These are phyloP conservation scores for Beverwykella pulmonaria DNA, from an alignment of 495 filamentous ascomycete genomes.

Conservation along the genomic window DNA sequence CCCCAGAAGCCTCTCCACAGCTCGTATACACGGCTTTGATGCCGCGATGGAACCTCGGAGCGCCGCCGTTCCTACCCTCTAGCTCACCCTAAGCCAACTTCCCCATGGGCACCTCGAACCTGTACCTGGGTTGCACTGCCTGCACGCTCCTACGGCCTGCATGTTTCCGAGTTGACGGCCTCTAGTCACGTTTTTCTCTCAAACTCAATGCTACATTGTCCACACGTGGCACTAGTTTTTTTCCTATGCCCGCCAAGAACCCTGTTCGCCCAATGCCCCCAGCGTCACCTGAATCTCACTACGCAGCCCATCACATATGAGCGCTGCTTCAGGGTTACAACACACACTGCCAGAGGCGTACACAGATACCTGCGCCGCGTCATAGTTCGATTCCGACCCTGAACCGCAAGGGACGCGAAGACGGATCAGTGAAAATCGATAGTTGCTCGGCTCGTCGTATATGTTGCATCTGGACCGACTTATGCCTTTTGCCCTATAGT, in stretches of 20 bases:
- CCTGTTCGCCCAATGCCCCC: constrained; percentile 17
- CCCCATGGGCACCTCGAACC: background rate
- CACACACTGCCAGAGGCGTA: constrained; percentile 2
- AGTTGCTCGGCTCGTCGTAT: constrained; percentile 30
- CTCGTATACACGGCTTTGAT: background rate
- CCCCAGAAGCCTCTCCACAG: background rate
- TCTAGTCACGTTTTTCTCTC: constrained; percentile 22
- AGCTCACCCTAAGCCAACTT: background rate
- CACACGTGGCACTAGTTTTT: constrained; percentile 29
- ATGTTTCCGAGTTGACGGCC: background rate
- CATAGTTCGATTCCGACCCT: constrained; percentile 7
- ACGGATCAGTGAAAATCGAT: constrained; percentile 28
- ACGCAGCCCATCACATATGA: constrained; percentile 2
- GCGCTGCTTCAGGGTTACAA: constrained; percentile 21
- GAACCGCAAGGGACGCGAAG: background rate
- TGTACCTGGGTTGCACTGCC: constrained; percentile 11
- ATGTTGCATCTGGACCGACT: constrained; percentile 25
- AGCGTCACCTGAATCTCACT: constrained; percentile 26
- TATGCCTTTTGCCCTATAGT: constrained; percentile 19
- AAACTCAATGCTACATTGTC: constrained; percentile 25
- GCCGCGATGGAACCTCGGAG: constrained; percentile 25
- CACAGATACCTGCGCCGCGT: constrained; percentile 15
- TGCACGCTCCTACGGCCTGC: constrained; percentile 18
- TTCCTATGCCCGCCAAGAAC: constrained; percentile 21
- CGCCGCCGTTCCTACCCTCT: background rate